Evolutionary conservation across 139 green algal species (phyloP).

Genomic region (Yamagishiella unicocca): DNA sequence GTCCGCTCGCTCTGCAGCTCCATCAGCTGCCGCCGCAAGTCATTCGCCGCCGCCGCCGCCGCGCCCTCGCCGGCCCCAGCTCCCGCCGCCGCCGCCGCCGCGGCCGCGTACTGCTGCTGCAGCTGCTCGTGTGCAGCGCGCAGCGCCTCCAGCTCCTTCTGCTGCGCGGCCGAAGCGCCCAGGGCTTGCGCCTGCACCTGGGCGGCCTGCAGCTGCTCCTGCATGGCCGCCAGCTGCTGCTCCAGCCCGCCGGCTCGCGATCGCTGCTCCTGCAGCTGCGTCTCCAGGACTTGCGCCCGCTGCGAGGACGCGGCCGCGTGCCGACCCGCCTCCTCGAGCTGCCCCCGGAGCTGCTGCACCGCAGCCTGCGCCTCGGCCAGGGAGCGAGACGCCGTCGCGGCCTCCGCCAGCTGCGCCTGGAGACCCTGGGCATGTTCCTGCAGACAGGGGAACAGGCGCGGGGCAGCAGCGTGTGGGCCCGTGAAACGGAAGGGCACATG

Average conservation of each 20-base stretch:
- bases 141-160: constrained; percentile 1
- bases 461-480: too few relatives aligned
- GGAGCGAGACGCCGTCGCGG: background rate
- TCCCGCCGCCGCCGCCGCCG: background rate
- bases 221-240: constrained; percentile 5
- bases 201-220: background rate
- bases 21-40: constrained; percentile 36
- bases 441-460: background rate
- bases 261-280: constrained; percentile 7
- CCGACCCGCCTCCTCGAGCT: background rate
- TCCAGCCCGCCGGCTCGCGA: background rate
- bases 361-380: background rate
- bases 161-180: background rate
- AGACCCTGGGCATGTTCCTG: constrained; percentile 11
- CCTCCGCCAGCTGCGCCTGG: constrained; percentile 18
- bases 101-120: constrained; percentile 4
- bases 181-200: background rate
- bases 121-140: constrained; percentile 14
- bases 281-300: background rate
- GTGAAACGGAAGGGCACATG: too few relatives aligned
- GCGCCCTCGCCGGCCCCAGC: background rate
- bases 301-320: background rate
- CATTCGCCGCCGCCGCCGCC: background rate
- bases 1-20: constrained; percentile 31
- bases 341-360: background rate